phyloP scores from a whole-genome alignment of 208 protist genomes.

The Vickermania ingenoplastis region DNA sequence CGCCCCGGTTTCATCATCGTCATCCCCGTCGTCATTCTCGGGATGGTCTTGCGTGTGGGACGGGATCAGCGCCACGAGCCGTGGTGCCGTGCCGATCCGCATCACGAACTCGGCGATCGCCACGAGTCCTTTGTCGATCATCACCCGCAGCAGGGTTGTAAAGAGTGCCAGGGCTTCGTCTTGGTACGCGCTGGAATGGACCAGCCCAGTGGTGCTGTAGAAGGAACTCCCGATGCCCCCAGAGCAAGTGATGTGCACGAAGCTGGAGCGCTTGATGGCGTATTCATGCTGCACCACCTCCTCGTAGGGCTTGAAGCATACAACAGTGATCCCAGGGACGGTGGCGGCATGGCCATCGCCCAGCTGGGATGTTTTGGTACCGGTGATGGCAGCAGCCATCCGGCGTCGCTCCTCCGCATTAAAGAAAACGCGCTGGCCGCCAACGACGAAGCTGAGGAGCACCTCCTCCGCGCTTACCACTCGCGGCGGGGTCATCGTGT shows the following conservation, averaged over 20 bases:
- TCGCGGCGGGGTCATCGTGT: neutral
- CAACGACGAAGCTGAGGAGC: conserved; percentile 12
- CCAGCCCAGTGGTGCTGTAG: conserved; percentile 1
- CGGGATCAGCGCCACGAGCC: conserved; percentile 71
- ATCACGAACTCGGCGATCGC: conserved; percentile 61
- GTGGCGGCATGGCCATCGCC: neutral
- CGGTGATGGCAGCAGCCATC: conserved; percentile 25
- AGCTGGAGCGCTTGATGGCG: conserved; percentile 22
- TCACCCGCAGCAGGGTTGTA: conserved; percentile 39
- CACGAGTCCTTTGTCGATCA: conserved; percentile 36
- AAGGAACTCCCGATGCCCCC: neutral
- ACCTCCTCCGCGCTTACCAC: conserved; percentile 10
- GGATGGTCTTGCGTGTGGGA: conserved; percentile 6
- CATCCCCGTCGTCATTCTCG: neutral
- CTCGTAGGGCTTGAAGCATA: conserved; percentile 56
- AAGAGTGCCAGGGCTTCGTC: conserved; percentile 47
- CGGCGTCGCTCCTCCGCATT: conserved; percentile 21
- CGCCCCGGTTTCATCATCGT: neutral
- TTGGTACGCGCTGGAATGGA: conserved; percentile 28
- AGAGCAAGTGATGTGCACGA: conserved; percentile 24
- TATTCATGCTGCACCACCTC: conserved; percentile 46
- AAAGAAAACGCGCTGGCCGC: conserved; percentile 26
- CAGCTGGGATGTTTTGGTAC: conserved; percentile 5
- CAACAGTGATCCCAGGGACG: conserved; percentile 44
- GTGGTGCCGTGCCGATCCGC: conserved; percentile 19